Evolutionary conservation across 768 basidiomycete genomes (phyloP).

Genomic region (Mycena kentingensis): DNA sequence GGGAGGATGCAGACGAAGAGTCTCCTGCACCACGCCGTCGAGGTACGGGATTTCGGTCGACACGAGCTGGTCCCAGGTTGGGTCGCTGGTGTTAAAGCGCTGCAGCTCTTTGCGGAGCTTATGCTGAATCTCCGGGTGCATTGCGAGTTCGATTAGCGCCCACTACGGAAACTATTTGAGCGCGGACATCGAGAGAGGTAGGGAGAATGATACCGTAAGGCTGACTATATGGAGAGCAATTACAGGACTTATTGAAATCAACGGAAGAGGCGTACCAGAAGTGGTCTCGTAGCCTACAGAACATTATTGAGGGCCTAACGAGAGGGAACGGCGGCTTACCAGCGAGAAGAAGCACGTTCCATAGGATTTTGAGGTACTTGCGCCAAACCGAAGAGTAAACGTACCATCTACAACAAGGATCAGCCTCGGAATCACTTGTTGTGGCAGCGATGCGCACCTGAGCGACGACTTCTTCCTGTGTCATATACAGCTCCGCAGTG

Average conservation of each 20-base stretch:
- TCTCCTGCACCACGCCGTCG: slow-evolving; percentile 52
- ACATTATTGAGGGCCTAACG: no score
- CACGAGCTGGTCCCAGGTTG: slow-evolving; percentile 49
- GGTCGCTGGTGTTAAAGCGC: slow-evolving; percentile 44
- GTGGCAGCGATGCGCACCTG: slow-evolving; percentile 28
- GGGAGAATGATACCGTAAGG: slow-evolving; percentile 33
- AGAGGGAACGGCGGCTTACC: slow-evolving; percentile 25
- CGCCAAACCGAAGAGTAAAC: not conserved
- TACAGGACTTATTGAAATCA: not conserved
- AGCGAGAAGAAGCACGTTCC: slow-evolving; percentile 42
- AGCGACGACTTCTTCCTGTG: slow-evolving; percentile 44
- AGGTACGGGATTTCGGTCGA: slow-evolving; percentile 52
- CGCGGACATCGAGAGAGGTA: not conserved
- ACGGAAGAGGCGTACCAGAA: slow-evolving; percentile 36
- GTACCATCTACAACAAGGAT: slow-evolving; percentile 12
- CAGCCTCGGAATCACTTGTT: not conserved
- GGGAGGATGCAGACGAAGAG: slow-evolving; percentile 47
- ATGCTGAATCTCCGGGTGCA: slow-evolving; percentile 45
- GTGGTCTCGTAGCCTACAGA: slow-evolving; percentile 60
- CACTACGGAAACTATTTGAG: slow-evolving; percentile 36
- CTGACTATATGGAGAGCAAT: slow-evolving; percentile 30
- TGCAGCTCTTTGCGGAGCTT: slow-evolving; percentile 53
- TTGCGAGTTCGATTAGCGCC: slow-evolving; percentile 59
- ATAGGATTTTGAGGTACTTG: not conserved
- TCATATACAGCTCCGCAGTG: slow-evolving; percentile 33